Evolutionary conservation across 2,329 filamentous ascomycete species (phyloP).

Genomic region (Keithomyces neogunnii): DNA sequence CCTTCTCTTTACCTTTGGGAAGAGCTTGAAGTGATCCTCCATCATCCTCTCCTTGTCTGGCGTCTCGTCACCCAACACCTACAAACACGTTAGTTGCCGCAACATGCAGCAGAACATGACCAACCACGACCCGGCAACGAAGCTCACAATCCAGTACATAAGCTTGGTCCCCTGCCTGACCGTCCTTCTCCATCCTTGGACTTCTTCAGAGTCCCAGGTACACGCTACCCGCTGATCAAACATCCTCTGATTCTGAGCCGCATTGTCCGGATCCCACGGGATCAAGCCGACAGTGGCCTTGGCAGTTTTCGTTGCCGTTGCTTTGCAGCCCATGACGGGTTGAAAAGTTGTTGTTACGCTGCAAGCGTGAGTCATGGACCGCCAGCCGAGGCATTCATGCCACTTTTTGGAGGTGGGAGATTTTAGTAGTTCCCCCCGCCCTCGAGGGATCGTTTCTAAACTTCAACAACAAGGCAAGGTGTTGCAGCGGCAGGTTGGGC

Average conservation of each 20-base stretch:
- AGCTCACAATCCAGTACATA: slow-evolving; percentile 33
- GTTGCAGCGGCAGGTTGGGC: too few relatives aligned
- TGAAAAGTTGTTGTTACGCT: too few relatives aligned
- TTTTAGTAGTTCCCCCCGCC: too few relatives aligned
- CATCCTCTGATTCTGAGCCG: slow-evolving; percentile 31
- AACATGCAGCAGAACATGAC: not conserved
- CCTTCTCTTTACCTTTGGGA: slow-evolving; percentile 18
- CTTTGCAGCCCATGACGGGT: too few relatives aligned
- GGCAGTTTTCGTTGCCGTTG: not conserved
- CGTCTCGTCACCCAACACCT: slow-evolving; percentile 22
- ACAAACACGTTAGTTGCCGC: not conserved
- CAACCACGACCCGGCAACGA: not conserved
- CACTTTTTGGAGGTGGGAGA: too few relatives aligned
- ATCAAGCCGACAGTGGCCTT: slow-evolving; percentile 24
- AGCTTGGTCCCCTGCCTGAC: slow-evolving; percentile 25
- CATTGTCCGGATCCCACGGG: slow-evolving; percentile 33
- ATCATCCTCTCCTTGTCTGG: slow-evolving; percentile 20
- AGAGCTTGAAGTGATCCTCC: slow-evolving; percentile 19
- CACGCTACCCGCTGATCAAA: slow-evolving; percentile 35
- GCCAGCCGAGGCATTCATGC: too few relatives aligned
- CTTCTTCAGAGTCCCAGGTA: slow-evolving; percentile 31
- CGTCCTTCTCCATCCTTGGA: slow-evolving; percentile 25
- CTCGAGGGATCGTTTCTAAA: too few relatives aligned
- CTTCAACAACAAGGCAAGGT: too few relatives aligned
- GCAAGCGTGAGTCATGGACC: too few relatives aligned